Conservation (phyloP, 2,329 filamentous ascomycete genomes). For the Botrytis cinerea region DNA sequence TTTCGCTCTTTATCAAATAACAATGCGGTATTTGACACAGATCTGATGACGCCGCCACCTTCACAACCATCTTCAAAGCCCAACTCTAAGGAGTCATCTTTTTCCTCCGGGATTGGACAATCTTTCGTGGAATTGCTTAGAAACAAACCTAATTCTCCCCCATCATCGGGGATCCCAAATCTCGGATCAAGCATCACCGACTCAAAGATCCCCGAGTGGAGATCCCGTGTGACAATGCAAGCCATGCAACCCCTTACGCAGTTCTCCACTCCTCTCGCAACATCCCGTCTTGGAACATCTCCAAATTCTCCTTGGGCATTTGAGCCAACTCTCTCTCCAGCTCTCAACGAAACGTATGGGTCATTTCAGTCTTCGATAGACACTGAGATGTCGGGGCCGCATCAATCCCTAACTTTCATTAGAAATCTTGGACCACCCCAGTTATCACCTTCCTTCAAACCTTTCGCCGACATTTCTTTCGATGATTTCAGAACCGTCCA, state of each 20-base stretch:
- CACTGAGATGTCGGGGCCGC: not conserved
- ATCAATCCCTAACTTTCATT: not conserved
- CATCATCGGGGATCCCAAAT: not conserved
- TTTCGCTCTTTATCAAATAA: not conserved
- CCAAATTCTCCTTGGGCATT: not conserved
- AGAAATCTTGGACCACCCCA: not conserved
- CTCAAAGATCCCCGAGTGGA: conserved; percentile 11
- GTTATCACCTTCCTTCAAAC: not conserved
- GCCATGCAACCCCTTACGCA: not conserved
- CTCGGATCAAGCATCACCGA: conserved; percentile 18
- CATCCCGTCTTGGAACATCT: not conserved
- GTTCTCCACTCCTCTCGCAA: not conserved
- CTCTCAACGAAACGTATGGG: not conserved
- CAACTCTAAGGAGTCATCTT: not conserved
- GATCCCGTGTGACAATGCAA: not conserved
- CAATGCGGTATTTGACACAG: not conserved
- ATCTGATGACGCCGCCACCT: conserved; percentile 7
- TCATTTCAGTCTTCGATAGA: not conserved
- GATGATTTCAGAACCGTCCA: conserved; percentile 1
- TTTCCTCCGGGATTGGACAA: conserved; percentile 10
- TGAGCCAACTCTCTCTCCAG: not conserved
- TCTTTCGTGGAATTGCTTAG: conserved; percentile 13
- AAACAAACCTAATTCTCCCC: not conserved
- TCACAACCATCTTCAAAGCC: not conserved
- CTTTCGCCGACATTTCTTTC: conserved; percentile 10